phyloP scores from a whole-genome alignment of 2,329 filamentous ascomycete species.

The Ophiosphaerella korrae region DNA sequence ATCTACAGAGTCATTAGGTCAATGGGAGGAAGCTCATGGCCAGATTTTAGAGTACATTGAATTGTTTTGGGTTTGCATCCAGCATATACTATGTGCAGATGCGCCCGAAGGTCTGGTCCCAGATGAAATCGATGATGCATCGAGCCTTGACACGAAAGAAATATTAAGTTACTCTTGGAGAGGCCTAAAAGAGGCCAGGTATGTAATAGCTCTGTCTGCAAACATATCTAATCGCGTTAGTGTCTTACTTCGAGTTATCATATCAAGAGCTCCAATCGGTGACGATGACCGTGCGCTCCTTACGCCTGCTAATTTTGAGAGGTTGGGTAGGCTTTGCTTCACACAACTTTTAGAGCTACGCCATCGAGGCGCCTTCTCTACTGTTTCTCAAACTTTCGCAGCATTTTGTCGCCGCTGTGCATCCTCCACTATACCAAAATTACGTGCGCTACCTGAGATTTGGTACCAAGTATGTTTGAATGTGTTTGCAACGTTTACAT shows the following conservation, averaged over 20 bases:
- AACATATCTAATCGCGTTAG: slow-evolving; percentile 52
- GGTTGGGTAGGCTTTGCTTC: slow-evolving; percentile 76
- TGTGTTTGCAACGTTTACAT: background rate
- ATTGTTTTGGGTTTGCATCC: slow-evolving; percentile 78
- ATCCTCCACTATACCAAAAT: slow-evolving; percentile 53
- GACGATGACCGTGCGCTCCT: slow-evolving; percentile 24
- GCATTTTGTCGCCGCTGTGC: slow-evolving; percentile 74
- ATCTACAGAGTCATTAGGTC: slow-evolving; percentile 8
- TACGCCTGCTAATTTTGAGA: slow-evolving; percentile 60
- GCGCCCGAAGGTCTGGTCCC: slow-evolving; percentile 88
- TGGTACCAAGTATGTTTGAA: slow-evolving; percentile 66
- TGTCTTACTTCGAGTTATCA: slow-evolving; percentile 65
- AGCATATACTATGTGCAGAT: slow-evolving; percentile 83
- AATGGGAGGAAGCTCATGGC: slow-evolving; percentile 54
- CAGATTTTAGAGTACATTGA: slow-evolving; percentile 66
- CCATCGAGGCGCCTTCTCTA: slow-evolving; percentile 91
- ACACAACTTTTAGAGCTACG: slow-evolving; percentile 80
- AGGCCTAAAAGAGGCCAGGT: slow-evolving; percentile 93
- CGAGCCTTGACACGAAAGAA: slow-evolving; percentile 81
- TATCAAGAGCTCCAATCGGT: slow-evolving; percentile 46
- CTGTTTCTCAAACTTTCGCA: slow-evolving; percentile 86
- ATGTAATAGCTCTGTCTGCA: slow-evolving; percentile 20
- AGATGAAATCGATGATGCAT: slow-evolving; percentile 73
- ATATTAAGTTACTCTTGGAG: slow-evolving; percentile 94
- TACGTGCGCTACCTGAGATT: slow-evolving; percentile 58